Conservation (phyloP, 139 green algal genomes). For the Chlorella vulgaris region DNA sequence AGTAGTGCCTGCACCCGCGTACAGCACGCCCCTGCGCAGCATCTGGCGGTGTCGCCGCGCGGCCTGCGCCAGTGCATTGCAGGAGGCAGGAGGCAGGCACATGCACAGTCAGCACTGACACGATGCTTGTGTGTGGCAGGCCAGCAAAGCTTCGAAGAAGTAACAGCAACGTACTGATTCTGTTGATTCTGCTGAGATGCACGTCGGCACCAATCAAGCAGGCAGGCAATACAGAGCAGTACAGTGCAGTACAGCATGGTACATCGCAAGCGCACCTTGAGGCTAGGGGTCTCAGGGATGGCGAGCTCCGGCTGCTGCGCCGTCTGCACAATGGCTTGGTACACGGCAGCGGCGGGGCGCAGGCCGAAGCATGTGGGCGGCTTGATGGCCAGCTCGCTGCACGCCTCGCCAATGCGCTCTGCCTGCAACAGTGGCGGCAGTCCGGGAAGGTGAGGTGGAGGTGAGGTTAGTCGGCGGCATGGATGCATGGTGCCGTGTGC, state of each 20-base stretch:
- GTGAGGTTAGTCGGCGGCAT: neutral
- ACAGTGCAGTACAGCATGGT: neutral
- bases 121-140: too few species aligned
- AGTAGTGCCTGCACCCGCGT: conserved; percentile 25
- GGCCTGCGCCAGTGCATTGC: conserved; percentile 1
- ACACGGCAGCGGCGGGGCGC: conserved; percentile 10
- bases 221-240: neutral
- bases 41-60: conserved; percentile 43
- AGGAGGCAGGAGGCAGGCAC: neutral
- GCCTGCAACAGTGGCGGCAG: conserved; percentile 17
- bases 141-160: too few species aligned
- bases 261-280: conserved; percentile 43
- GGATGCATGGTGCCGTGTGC: too few species aligned
- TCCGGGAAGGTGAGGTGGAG: conserved; percentile 4
- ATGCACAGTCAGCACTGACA: too few species aligned
- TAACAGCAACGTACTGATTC: too few species aligned
- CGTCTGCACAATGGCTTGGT: conserved; percentile 29
- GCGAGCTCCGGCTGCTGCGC: conserved; percentile 34
- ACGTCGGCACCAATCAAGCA: neutral
- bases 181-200: too few species aligned
- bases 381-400: conserved; percentile 38
- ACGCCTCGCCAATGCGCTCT: conserved; percentile 37
- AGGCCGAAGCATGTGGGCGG: conserved; percentile 22
- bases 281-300: conserved; percentile 55
- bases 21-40: conserved; percentile 38